phyloP scores from a whole-genome alignment of 306 rosid genomes.

The Trifolium dubium region DNA sequence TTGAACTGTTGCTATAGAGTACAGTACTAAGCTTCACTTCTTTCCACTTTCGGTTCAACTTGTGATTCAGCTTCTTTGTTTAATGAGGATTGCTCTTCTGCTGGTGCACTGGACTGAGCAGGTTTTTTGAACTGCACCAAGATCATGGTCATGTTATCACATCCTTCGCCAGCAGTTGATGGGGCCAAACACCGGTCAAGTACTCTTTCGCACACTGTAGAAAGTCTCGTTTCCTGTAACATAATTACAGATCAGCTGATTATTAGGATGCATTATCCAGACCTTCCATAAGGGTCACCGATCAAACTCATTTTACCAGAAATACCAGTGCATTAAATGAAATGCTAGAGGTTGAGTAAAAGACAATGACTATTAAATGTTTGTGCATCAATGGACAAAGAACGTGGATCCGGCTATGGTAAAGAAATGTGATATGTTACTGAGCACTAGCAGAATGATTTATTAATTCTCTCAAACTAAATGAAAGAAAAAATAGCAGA shows the following conservation, averaged over 20 bases:
- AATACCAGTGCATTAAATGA: not conserved
- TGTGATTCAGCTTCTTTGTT: constrained; percentile 44
- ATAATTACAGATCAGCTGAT: not conserved
- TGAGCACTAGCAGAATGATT: not conserved
- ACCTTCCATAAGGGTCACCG: not conserved
- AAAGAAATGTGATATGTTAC: constrained; percentile 1
- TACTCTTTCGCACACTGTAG: constrained; percentile 82
- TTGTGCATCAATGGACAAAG: not conserved
- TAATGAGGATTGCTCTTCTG: constrained; percentile 55
- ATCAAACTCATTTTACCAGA: not conserved
- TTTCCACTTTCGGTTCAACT: constrained; percentile 43
- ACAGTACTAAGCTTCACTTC: constrained; percentile 40
- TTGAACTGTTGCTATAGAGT: constrained; percentile 32
- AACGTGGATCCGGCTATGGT: not conserved
- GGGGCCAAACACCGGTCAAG: constrained; percentile 93
- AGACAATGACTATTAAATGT: constrained; percentile 15
- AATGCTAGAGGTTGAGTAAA: constrained; percentile 4
- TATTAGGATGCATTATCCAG: not conserved
- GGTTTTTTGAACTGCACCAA: constrained; percentile 86
- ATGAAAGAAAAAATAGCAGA: constrained; percentile 6
- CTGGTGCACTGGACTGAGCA: constrained; percentile 43
- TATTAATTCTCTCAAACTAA: constrained; percentile 29
- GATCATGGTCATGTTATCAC: constrained; percentile 99
- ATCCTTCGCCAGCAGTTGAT: constrained; percentile 81
- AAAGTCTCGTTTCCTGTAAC: constrained; percentile 76